Evolutionary conservation across 768 basidiomycete genomes (phyloP), one percentile per base, ranked within the genome.

Genomic region (Suillus occidentalis): DNA sequence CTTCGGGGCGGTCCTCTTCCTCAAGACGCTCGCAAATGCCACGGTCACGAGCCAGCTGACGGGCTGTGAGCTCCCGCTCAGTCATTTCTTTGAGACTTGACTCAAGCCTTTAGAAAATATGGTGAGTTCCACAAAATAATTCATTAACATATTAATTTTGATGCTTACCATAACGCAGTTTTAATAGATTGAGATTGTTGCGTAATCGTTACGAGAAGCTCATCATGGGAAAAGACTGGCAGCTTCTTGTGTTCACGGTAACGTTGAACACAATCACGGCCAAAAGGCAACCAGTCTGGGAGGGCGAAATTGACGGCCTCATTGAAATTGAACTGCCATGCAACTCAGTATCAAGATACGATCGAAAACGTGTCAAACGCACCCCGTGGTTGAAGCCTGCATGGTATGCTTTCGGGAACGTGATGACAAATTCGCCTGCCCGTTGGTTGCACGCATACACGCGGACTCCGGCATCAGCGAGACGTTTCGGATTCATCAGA

Each of bases 301-400:
- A 97, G 81, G 13, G 97, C 97, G 72, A 99, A 99, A 76, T 99
- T 99, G 72, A 99, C 97, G 4, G 97, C 97, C 80, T 99, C 97
- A 75, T 98, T 98, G 82, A 98, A 96, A 79, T 99, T 99, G 72
- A 99, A 80, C 95, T 97, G 71, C 20, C 43, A 69, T 68, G 65
- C 72, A 65, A 72, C 8, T 63, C 25, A 64, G 42, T 50, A 31
- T 63, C 40, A 40, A 45, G 20, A 28, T 59, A 60, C 65, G 59
- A 73, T 69, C 67, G 65, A 62, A 66, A 64, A 67, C 73, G 61
- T 63, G 72, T 70, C 72, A 50, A 63, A 85, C 92, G 74, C 80
- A 96, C 95, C 61, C 96, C 97, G 76, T 99, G 97, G 75, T 99
- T 99, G 82, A 98, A 99, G 3, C 96, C 96, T 60, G 95, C 94